phyloP scores from a whole-genome alignment of 371 early-diverging fungal species.

The Circinella umbellata region DNA sequence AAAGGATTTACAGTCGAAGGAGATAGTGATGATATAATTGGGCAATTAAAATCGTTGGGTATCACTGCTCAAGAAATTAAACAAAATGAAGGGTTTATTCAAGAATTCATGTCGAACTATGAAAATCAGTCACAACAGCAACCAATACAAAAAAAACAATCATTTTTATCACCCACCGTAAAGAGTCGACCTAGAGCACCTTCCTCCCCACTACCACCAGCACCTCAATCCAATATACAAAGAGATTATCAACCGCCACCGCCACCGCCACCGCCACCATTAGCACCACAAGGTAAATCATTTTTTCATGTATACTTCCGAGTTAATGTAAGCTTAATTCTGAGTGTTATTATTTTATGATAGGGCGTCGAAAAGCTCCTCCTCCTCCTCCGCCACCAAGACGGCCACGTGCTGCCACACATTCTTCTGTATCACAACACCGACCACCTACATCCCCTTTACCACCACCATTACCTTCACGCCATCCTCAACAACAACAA shows the following conservation, averaged over 20 bases:
- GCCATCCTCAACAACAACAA: constrained; percentile 13
- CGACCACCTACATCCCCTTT: constrained; percentile 3
- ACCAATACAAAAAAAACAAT: not conserved
- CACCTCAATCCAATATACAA: constrained; percentile 1
- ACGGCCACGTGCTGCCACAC: constrained; percentile 4
- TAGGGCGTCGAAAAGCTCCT: not conserved
- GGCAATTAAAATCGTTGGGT: constrained; percentile 75
- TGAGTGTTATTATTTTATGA: not conserved
- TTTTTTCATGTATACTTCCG: too few species aligned
- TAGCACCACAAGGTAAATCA: not conserved
- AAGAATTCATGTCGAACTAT: constrained; percentile 45
- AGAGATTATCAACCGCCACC: not conserved
- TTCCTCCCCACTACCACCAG: constrained; percentile 1
- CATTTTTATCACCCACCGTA: not conserved
- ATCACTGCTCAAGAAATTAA: constrained; percentile 75
- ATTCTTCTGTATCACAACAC: constrained; percentile 5
- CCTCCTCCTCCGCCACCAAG: constrained; percentile 13
- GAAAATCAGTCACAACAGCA: constrained; percentile 46
- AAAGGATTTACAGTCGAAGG: constrained; percentile 82
- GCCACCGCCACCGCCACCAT: not conserved
- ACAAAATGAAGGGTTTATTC: constrained; percentile 56
- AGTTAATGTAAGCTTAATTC: not conserved
- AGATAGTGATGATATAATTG: constrained; percentile 77
- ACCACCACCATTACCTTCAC: constrained; percentile 20
- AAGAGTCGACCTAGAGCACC: not conserved